Evolutionary conservation across 2,329 filamentous ascomycete species (phyloP), one percentile per base, ranked within the genome.

Genomic region (Tolypocladium album): DNA sequence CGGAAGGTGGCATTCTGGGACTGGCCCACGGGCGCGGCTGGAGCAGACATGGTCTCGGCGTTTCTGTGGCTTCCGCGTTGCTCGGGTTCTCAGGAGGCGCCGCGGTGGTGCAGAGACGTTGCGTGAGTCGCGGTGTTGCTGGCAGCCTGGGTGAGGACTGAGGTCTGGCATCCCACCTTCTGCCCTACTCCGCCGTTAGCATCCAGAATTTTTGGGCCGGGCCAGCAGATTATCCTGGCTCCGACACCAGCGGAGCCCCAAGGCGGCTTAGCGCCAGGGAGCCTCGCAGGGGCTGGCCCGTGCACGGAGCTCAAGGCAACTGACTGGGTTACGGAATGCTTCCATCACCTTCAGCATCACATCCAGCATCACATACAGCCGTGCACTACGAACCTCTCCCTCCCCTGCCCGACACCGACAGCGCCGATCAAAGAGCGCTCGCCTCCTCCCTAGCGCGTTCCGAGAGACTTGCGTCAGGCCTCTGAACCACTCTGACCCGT

Each of bases 1-100:
- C 80, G 80, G 72, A 85, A 85, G 64, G 82, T 78, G 67, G 79
- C 77, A 77, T 83, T 82, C 65, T 76, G 72, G 65, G 74, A 75
- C 69, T 67, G 71, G 65, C 74, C 74, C 61, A 65, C 66, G 59
- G 71, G 69, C 62, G 65, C 68, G 63, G 74, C 70, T 60, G 74
- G 68, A 66, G 79, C 75, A 74, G 79, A 75, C 74, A 76, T 76
- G 58, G 65, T 74, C 66, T 75, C 74, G 66, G 77, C 74, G 75
- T 78, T 80, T 59, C 64, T 73, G 22, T 61, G 56, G 61, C 66
- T 59, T 63, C 64, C 62, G 61, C 55, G 62, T 65, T 67, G 68
- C 61, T 70, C 65, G 63, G 62, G 63, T 63, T 61, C 64, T 63
- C 65, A 63, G 65, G 68, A 66, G 68, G 66, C 66, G 65, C 66